Base-by-base conservation (phyloP, 768 basidiomycete species). In the Tulasnella sp. region DNA sequence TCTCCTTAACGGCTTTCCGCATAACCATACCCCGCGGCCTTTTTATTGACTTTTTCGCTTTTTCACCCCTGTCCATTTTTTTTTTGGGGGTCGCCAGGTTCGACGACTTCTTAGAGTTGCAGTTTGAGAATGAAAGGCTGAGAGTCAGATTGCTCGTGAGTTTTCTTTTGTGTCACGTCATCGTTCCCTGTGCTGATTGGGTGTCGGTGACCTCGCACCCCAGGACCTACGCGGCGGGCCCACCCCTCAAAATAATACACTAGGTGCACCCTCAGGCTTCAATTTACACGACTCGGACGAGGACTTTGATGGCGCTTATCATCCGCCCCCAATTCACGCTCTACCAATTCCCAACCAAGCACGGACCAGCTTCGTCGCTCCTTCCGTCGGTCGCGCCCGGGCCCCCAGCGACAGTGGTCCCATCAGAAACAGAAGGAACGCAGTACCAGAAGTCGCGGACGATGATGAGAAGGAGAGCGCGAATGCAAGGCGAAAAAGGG, bases 101-200 rank as follows among this genome's bases (percentile, higher is more conserved):
- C 51, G 74, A 76, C 61, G 69, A 72, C 21, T 78, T 75, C 63
- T 67, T 96, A 34, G 92, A 95, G 67, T 79, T 95, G 51, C 93
- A 91, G 70, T 75, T 85, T 58, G 90, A 94, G 72, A 92, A 96
- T 69, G 86, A 89, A 69, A 78, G 83, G 13, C 71, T 96, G 43
- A 78, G 85, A 64, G 79, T 80, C 61, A 81, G 83, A 58, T 64
- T 71, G 50, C 24, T 64, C 27, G 62, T 51, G 13, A 21, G 62
- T 34, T 32, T 52, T 8, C 51, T 4, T 24, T 19, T 32, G 7
- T 21, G 27, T 34, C n/a, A 5, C 5, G 51, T 52, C 24, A 13
- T 32, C 29, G 51, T 8, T 34, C 4, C 8, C 34, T 24, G n/a
- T 63, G 61, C 32, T 61, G 62, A 30, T 24, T 19, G 51, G n/a